Base-by-base conservation (phyloP, 139 green algal genomes). In the Asterochloris erici region DNA sequence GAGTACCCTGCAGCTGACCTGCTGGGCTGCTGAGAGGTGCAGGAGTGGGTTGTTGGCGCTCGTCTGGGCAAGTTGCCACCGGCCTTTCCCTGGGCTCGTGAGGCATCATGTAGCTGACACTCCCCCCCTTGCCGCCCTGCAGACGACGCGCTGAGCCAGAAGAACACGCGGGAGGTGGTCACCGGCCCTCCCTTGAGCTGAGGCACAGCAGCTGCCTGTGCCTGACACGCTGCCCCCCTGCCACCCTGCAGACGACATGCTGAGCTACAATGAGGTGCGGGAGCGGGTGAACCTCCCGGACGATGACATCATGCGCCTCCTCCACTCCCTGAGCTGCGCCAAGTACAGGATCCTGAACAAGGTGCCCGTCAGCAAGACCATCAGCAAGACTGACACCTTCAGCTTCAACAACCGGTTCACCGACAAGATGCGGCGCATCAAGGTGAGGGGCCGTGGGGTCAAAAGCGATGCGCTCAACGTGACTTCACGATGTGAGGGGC, bases 321-420 rank as follows among this genome's bases (percentile, higher is more conserved):
- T 99, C 79, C 93, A 97, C 87, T 97, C 91, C 2, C 87, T 99
- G 63, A 84, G 88, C 12, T 97, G 95, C 84, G 90, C 90, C 79
- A 99, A 98, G 90, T 91, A 96, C 91, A 96, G 96, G 85, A 84
- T 98, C 77, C 90, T 99, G 79, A 79, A 85, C 73, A 99, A 99
- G 92, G 88, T 92, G 12, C 91, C 89, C 14, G 84, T 87, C 27
- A 86, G 79, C 61, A 94, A 93, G 81, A 93, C 86, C 24, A 93
- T 98, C 82, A 81, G 71, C 79, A 93, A 94, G 83, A 88, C 60
- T 26, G 97, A 99, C 91, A 88, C 81, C 74, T 99, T 99, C 88
- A 86, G 71, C 28, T 85, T 95, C 79, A 98, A 98, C 86, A 61
- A 79, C 14, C 91, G 93, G 69, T 99, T 99, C 90, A 96, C 90